phyloP scores from a whole-genome alignment of 2,329 filamentous ascomycete genomes.

The Alternaria sp. region DNA sequence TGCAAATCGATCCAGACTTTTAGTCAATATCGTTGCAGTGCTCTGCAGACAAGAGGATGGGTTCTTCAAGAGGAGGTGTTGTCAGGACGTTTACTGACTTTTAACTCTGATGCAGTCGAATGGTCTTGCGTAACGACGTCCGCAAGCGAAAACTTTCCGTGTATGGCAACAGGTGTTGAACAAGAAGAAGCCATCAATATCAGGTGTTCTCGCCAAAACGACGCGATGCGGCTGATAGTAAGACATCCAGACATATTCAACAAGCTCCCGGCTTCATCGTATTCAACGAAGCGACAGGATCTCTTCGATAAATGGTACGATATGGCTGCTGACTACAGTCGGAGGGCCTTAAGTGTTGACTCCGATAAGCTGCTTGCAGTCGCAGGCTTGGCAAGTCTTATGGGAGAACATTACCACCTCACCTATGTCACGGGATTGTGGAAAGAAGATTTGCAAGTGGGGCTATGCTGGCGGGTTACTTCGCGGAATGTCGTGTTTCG shows the following conservation, averaged over 20 bases:
- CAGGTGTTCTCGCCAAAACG: background rate
- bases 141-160: background rate
- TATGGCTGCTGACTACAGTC: no score
- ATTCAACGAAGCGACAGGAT: no score
- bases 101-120: background rate
- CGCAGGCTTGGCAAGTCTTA: background rate
- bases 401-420: background rate
- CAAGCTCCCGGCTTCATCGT: background rate
- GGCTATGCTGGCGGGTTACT: background rate
- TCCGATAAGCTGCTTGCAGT: background rate
- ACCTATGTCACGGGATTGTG: background rate
- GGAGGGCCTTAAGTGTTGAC: background rate
- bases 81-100: background rate
- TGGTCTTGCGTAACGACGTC: background rate
- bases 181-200: background rate
- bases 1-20: background rate
- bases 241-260: background rate
- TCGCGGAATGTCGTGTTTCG: background rate
- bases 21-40: accelerated
- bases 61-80: background rate
- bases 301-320: no score
- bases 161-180: background rate
- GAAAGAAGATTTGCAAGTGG: background rate
- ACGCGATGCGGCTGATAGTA: background rate
- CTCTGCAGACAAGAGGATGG: background rate